A percentile compares a stretch with the other conserved stretches of the same genome.
Conservation (phyloP, 208 protist species). For the Trichomonas gallinae region DNA sequence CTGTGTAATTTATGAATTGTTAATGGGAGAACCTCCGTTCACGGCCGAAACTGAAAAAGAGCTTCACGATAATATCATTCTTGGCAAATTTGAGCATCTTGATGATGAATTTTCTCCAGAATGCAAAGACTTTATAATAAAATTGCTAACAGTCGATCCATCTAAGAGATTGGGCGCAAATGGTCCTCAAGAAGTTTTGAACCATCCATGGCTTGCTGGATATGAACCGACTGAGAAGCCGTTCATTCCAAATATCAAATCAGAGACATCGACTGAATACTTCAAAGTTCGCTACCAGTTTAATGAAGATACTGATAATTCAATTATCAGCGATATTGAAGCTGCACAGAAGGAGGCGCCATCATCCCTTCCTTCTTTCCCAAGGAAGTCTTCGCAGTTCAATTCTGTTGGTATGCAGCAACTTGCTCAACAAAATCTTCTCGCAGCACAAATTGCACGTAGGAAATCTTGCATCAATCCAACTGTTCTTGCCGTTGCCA, state of each 20-base stretch:
- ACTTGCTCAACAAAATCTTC: not conserved
- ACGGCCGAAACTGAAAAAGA: not conserved
- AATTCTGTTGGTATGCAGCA: not conserved
- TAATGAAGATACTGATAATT: not conserved
- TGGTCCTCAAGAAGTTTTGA: conserved; percentile 29
- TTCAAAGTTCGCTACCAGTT: not conserved
- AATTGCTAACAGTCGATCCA: conserved; percentile 21
- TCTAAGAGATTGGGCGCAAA: conserved; percentile 33
- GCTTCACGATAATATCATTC: not conserved
- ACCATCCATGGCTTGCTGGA: conserved; percentile 25
- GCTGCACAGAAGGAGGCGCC: not conserved
- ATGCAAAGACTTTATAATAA: conserved; percentile 25
- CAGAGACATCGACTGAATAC: not conserved
- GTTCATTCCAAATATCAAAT: not conserved
- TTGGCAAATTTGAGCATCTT: not conserved
- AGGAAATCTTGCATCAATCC: not conserved
- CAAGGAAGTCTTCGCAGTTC: not conserved
- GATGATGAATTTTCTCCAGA: not conserved
- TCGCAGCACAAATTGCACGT: not conserved
- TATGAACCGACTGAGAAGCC: not conserved
- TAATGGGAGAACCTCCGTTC: not conserved
- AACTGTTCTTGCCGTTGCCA: not conserved
- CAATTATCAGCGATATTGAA: not conserved
- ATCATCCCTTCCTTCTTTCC: not conserved
- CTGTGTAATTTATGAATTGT: not conserved